A percentile compares a stretch with the other conserved stretches of the same genome.
Conservation (phyloP, 345 rosid species). For the Euphorbia peplus region DNA sequence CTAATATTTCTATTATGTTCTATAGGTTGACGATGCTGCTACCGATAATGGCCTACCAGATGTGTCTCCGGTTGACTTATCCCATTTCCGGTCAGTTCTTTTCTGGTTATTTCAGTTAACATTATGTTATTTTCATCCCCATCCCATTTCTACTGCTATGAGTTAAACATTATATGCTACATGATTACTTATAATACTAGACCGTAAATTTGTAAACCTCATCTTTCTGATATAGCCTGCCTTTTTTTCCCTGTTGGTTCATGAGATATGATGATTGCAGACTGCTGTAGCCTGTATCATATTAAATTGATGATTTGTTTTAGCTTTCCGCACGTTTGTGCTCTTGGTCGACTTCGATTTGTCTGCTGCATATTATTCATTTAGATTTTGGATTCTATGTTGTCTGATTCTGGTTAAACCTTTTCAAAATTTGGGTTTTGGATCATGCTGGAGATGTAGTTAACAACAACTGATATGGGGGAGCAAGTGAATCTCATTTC, state of each 20-base stretch:
- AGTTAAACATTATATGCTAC: too few species aligned
- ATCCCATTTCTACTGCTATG: too few species aligned
- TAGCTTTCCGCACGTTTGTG: neutral
- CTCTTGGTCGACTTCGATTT: neutral
- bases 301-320: neutral
- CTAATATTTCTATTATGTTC: too few species aligned
- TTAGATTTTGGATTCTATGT: neutral
- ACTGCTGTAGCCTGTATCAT: constrained; percentile 1
- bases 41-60: too few species aligned
- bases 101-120: too few species aligned
- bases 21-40: too few species aligned
- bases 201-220: too few species aligned
- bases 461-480: neutral
- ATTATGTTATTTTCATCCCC: too few species aligned
- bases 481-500: neutral
- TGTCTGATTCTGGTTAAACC: neutral
- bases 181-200: too few species aligned
- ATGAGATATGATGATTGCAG: neutral
- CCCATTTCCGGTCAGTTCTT: too few species aligned
- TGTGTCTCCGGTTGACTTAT: too few species aligned
- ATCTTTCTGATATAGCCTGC: neutral
- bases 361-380: neutral
- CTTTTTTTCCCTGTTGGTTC: too few species aligned
- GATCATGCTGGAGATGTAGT: constrained; percentile 6
- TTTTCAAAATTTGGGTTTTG: constrained; percentile 7